Percentiles rank a stretch among this genome's conserved stretches.
Conservation (phyloP, 306 rosid species). For the Boehmeria nivea region DNA sequence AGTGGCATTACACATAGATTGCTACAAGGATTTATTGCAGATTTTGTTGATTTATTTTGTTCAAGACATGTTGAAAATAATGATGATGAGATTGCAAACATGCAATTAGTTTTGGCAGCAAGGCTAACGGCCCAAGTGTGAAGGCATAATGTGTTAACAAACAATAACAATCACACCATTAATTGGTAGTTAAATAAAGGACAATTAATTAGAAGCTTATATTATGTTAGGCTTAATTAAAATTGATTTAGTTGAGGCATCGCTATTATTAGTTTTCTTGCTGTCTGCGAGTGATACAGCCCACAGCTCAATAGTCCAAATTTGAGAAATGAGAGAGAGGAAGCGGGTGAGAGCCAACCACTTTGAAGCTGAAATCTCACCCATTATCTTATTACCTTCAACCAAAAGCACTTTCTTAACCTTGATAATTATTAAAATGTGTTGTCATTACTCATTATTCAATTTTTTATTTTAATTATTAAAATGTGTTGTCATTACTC, state of each 20-base stretch:
- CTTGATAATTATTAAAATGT: background rate
- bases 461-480: too few relatives aligned
- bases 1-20: too few relatives aligned
- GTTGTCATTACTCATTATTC: too few relatives aligned
- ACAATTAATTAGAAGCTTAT: background rate
- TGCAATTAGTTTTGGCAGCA: too few relatives aligned
- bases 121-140: too few relatives aligned
- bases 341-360: slow-evolving; percentile 32
- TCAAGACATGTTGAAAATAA: too few relatives aligned
- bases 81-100: too few relatives aligned
- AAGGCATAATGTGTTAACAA: background rate
- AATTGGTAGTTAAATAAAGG: background rate
- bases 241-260: slow-evolving; percentile 7
- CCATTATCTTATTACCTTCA: slow-evolving; percentile 28
- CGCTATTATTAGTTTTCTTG: slow-evolving; percentile 4
- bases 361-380: slow-evolving; percentile 43
- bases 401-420: slow-evolving; percentile 26
- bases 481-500: too few relatives aligned
- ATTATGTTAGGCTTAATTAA: background rate
- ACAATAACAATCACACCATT: background rate
- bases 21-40: too few relatives aligned
- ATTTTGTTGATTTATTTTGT: too few relatives aligned
- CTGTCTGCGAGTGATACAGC: background rate
- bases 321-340: slow-evolving; percentile 18
- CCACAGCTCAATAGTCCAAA: background rate